phyloP scores from a whole-genome alignment of 2,329 filamentous ascomycete species.

The Colletotrichum cuscutae region DNA sequence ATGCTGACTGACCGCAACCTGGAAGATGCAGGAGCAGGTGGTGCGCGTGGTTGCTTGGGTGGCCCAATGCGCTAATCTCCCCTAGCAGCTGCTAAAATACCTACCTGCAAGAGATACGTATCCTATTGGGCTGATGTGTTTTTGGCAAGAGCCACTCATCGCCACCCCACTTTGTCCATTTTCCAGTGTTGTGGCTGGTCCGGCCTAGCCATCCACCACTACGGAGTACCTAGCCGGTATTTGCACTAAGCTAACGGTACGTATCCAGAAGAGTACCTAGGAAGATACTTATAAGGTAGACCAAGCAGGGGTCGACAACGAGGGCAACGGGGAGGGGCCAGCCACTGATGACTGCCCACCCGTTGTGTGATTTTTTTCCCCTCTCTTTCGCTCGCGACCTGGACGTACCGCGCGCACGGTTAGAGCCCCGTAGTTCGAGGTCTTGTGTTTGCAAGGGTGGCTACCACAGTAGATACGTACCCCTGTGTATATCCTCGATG shows the following conservation, averaged over 20 bases:
- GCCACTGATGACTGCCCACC: not conserved
- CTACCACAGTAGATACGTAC: not conserved
- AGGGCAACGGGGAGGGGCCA: conserved; percentile 21
- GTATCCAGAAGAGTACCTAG: not conserved
- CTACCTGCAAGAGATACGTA: conserved; percentile 4
- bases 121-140: not conserved
- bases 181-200: conserved; percentile 19
- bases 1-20: not conserved
- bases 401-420: conserved; percentile 43
- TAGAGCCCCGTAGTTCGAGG: conserved; percentile 30
- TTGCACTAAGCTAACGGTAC: not conserved
- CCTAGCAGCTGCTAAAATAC: not conserved
- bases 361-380: not conserved
- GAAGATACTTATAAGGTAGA: not conserved
- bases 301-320: not conserved
- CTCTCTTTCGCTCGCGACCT: not conserved
- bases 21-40: not conserved
- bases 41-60: conserved; percentile 23
- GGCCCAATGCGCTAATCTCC: conserved; percentile 17
- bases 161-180: not conserved
- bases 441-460: conserved; percentile 23
- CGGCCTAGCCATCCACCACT: conserved; percentile 1
- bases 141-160: not conserved
- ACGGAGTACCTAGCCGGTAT: no score
- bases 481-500: not conserved